Base-by-base conservation (phyloP, 176 grass and related monocot species). In the Pontederia crassipes region DNA sequence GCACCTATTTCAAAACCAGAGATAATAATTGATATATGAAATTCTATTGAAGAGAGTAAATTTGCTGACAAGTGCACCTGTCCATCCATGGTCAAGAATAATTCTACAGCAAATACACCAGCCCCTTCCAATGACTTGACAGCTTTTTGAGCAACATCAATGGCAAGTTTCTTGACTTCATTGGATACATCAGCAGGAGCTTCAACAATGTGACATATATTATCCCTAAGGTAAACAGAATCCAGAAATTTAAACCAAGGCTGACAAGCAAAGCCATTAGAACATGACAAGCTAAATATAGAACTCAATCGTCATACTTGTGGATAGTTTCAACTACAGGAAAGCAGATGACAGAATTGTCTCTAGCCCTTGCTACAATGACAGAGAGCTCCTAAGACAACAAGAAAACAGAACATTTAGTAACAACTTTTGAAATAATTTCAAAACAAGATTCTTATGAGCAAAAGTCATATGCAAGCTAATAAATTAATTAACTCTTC, bases 311-410 rank as follows among this genome's bases (percentile, higher is more conserved):
- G 45, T 68, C 68, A 81, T 92, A 98, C 93, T 81, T 98, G 76
- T 92, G 88, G 69, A 92, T 68, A 29, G 93, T 98, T 74, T 98
- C 88, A 55, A 98, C 93, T 60, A 98, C 88, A 74, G 84, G 88
- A 86, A 89, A 98, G 78, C 82, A 98, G 10, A 66, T 68, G 0
- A 78, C 60, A 63, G 74, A 89, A 55, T 73, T 74, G 1, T 83
- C 94, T 77, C 74, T 98, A 58, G 79, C 78, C 66, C 94, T 88
- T 73, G 93, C 93, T 40, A 92, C 93, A 77, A 92, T 98, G 45
- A 98, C 84, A 50, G 79, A 83, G 49, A 98, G 82, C 59, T 98
- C 93, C 93, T 97, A 58, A 13, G 80, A 1, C 5, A 76, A 68
- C 54, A 51, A 28, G 16, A 57, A 47, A 1, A 46, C 6, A 52